These are phyloP conservation scores for Stromatinia cepivora DNA, from an alignment of 2,329 filamentous ascomycete genomes.

Conservation along the genomic window DNA sequence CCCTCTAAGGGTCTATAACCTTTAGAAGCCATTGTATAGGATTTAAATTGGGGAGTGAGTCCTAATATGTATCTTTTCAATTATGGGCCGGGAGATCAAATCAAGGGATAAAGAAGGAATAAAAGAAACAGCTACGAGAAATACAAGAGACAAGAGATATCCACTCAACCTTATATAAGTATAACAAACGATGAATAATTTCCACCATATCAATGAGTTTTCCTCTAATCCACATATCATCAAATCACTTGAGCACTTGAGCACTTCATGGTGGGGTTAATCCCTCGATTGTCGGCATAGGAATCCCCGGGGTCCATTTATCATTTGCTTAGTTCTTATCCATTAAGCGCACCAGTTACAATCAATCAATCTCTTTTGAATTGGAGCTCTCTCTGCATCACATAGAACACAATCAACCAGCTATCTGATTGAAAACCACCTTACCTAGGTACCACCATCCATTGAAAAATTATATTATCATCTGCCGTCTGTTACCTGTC, in stretches of 20 bases:
- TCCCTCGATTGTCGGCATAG: slow-evolving; percentile 10
- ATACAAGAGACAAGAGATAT: background rate
- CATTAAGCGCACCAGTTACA: background rate
- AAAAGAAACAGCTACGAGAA: background rate
- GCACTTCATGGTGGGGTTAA: slow-evolving; percentile 4
- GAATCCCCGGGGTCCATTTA: slow-evolving; percentile 3
- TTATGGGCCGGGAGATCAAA: background rate
- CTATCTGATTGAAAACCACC: background rate
- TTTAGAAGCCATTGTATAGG: slow-evolving; percentile 23
- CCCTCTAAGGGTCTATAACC: slow-evolving; percentile 56
- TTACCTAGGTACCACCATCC: no score
- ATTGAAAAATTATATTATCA: background rate
- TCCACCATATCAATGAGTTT: background rate
- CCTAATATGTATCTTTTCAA: background rate
- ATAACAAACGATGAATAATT: background rate
- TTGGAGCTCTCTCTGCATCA: slow-evolving; percentile 8
- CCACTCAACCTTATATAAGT: slow-evolving; percentile 2
- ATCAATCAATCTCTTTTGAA: background rate
- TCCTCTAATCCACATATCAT: background rate
- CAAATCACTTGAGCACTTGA: background rate
- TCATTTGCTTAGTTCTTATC: background rate
- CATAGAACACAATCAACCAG: background rate
- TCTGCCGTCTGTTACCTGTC: slow-evolving; percentile 10
- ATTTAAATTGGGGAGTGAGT: slow-evolving; percentile 18
- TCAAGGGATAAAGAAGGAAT: background rate